A percentile compares a stretch with the other conserved stretches of the same genome.
These are phyloP conservation scores for Cubamyces lactineus DNA, from an alignment of 768 basidiomycete genomes.

Conservation along the genomic window DNA sequence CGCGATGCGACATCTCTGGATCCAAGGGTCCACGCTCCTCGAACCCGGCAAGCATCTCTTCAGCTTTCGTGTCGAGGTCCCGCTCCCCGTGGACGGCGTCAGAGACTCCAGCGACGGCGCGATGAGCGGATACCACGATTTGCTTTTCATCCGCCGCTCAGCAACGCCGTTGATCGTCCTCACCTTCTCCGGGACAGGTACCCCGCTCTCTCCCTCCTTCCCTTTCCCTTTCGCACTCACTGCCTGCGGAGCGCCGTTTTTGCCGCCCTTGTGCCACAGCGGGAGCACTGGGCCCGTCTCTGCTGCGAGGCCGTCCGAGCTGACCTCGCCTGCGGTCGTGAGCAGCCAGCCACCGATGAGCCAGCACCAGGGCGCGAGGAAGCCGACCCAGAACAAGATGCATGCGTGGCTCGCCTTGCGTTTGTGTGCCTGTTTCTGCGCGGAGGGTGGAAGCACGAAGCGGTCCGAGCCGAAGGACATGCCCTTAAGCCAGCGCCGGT, in stretches of 20 bases:
- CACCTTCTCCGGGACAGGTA: slow-evolving; percentile 28
- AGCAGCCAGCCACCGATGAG: slow-evolving; percentile 76
- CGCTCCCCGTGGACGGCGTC: slow-evolving; percentile 27
- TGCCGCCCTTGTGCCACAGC: slow-evolving; percentile 45
- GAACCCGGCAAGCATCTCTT: slow-evolving; percentile 18
- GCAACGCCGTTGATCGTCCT: slow-evolving; percentile 46
- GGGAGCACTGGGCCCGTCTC: slow-evolving; percentile 27
- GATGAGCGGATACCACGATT: slow-evolving; percentile 55
- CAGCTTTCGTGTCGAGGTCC: slow-evolving; percentile 23
- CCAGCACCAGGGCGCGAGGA: slow-evolving; percentile 75
- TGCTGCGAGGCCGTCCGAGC: slow-evolving; percentile 42
- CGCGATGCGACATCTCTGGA: slow-evolving; percentile 55
- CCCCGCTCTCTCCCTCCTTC: slow-evolving; percentile 43
- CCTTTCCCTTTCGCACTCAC: slow-evolving; percentile 14
- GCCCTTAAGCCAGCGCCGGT: slow-evolving; percentile 34
- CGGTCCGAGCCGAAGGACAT: slow-evolving; percentile 30
- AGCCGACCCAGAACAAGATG: slow-evolving; percentile 77
- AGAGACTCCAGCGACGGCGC: slow-evolving; percentile 48
- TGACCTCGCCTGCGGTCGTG: slow-evolving; percentile 43
- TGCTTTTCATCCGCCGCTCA: slow-evolving; percentile 35
- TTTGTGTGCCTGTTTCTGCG: neutral
- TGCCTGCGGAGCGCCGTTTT: slow-evolving; percentile 31
- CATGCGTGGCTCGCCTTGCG: slow-evolving; percentile 26
- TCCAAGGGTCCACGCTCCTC: slow-evolving; percentile 41
- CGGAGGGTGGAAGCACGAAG: slow-evolving; percentile 16